Evolutionary conservation across 2,329 filamentous ascomycete species (phyloP).

Genomic region (Alternaria brassicicola): DNA sequence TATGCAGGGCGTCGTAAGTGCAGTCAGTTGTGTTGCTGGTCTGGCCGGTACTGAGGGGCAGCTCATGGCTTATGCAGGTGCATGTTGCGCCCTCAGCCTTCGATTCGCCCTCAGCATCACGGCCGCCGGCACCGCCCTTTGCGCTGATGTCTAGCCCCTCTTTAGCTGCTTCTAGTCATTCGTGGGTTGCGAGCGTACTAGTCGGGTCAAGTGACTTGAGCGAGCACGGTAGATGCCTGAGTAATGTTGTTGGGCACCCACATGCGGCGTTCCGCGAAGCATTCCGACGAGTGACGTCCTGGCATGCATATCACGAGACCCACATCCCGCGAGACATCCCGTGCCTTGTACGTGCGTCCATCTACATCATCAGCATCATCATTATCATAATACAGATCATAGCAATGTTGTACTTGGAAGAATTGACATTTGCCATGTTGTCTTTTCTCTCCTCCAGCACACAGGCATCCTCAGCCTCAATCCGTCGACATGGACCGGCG

Average conservation of each 20-base stretch:
- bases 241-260: constrained; percentile 1
- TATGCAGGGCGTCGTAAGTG: constrained; percentile 17
- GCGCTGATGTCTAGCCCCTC: constrained; percentile 11
- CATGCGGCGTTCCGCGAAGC: constrained; percentile 18
- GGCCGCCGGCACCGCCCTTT: constrained; percentile 11
- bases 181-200: background rate
- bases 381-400: too few species aligned
- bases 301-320: constrained; percentile 3
- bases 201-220: constrained; percentile 4
- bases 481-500: background rate
- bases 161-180: background rate
- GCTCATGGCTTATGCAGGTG: constrained; percentile 26
- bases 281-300: constrained; percentile 24
- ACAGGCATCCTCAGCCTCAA: background rate
- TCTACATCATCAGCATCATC: background rate
- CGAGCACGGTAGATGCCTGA: background rate
- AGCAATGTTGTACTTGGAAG: background rate
- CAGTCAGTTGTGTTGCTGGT: constrained; percentile 11
- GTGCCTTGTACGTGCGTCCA: background rate
- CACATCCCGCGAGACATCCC: background rate
- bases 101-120: constrained; percentile 5
- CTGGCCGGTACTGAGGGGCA: constrained; percentile 18
- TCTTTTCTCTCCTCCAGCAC: background rate
- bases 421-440: background rate
- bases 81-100: constrained; percentile 5